Conservation (phyloP, 352 stramenopile species). For the Thalassiosira allenii region DNA sequence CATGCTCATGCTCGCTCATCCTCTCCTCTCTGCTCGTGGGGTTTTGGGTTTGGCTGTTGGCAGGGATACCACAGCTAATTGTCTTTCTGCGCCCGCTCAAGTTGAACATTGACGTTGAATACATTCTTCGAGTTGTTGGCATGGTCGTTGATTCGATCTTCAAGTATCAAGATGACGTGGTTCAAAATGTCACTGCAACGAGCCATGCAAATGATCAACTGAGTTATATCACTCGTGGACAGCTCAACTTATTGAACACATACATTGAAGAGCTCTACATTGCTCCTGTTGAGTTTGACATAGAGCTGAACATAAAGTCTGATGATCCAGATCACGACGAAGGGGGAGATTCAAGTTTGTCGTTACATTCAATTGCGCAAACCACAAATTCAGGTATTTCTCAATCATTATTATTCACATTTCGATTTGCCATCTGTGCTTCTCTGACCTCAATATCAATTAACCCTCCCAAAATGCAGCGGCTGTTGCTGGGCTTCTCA, state of each 20-base stretch:
- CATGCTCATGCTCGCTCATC: too few relatives aligned
- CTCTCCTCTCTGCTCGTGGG: too few relatives aligned
- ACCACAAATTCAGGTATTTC: conserved; percentile 56
- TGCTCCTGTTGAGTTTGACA: conserved; percentile 48
- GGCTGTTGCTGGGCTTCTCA: conserved; percentile 47
- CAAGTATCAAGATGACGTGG: conserved; percentile 42
- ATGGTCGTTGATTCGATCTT: conserved; percentile 56
- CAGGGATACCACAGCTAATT: too few relatives aligned
- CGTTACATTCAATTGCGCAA: conserved; percentile 61
- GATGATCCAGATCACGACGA: conserved; percentile 43
- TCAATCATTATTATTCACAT: neutral
- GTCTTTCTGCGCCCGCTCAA: conserved; percentile 61
- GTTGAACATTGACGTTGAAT: conserved; percentile 64
- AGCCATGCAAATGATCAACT: conserved; percentile 48
- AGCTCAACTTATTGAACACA: conserved; percentile 40
- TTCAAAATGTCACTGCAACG: conserved; percentile 26
- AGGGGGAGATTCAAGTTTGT: conserved; percentile 12
- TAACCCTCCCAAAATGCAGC: conserved; percentile 20
- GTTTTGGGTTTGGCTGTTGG: too few relatives aligned
- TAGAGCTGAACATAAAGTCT: conserved; percentile 68
- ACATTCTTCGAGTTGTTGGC: conserved; percentile 57
- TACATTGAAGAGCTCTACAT: conserved; percentile 74
- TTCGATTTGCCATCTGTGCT: neutral
- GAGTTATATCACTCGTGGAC: conserved; percentile 42
- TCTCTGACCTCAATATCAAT: conserved; percentile 4